Conservation (phyloP, 345 rosid species). For the Reutealis trisperma region DNA sequence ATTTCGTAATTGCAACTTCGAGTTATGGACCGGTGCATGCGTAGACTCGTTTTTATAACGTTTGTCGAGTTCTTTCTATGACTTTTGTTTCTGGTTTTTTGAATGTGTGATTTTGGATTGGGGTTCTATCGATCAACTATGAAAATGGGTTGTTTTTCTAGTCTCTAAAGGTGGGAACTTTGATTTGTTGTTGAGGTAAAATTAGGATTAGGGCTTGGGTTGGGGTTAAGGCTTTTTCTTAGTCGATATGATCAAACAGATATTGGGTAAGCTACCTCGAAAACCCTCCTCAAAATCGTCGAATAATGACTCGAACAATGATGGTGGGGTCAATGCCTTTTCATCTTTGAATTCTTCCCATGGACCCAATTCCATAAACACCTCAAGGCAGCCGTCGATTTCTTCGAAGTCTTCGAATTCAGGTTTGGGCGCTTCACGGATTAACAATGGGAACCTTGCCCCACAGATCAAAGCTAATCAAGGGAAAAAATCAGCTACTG, state of each 20-base stretch:
- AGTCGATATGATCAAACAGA: conserved; percentile 73
- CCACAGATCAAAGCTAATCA: conserved; percentile 44
- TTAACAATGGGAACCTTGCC: conserved; percentile 45
- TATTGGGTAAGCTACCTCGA: conserved; percentile 68
- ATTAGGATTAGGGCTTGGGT: conserved; percentile 17
- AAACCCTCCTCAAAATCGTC: conserved; percentile 65
- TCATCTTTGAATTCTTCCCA: conserved; percentile 38
- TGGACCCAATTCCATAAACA: conserved; percentile 43
- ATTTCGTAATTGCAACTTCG: conserved; percentile 1
- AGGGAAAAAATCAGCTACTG: conserved; percentile 38
- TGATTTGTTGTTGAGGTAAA: conserved; percentile 11
- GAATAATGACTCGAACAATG: conserved; percentile 48
- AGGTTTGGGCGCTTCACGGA: conserved; percentile 34
- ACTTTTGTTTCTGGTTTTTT: conserved; percentile 1
- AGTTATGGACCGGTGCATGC: conserved; percentile 1
- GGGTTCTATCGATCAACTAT: conserved; percentile 8
- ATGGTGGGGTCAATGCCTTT: conserved; percentile 41
- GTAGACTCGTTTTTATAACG: conserved; percentile 3
- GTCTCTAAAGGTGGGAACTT: conserved; percentile 19
- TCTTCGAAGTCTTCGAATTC: conserved; percentile 43
- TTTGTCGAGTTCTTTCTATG: neutral
- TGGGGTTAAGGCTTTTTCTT: conserved; percentile 13
- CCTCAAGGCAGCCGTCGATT: conserved; percentile 34
- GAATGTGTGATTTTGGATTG: neutral
- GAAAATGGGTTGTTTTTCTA: conserved; percentile 22